Percentiles rank a stretch among this genome's conserved stretches.
Conservation (phyloP, 345 rosid species). For the Eucalyptus cladocalyx region DNA sequence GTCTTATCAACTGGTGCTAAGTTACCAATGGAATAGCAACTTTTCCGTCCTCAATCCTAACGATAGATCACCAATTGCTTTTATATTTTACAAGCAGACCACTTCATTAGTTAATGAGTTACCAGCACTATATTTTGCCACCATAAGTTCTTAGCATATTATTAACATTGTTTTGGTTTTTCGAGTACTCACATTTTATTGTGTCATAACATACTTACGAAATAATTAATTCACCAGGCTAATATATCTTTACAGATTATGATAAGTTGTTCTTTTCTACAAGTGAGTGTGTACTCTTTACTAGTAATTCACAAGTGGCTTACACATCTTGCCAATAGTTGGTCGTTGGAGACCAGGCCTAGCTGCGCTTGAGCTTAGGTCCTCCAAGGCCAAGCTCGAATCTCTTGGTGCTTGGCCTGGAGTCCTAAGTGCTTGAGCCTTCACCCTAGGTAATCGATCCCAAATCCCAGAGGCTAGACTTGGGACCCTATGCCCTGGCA, state of each 20-base stretch:
- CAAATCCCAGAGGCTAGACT: too few species aligned
- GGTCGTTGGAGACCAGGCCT: background rate
- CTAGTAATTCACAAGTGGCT: too few species aligned
- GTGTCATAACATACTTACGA: too few species aligned
- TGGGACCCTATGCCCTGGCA: background rate
- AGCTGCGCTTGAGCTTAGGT: background rate
- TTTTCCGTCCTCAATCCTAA: background rate
- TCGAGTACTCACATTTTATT: too few species aligned
- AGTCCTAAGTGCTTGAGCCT: background rate
- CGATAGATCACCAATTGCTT: background rate
- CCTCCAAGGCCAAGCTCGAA: background rate
- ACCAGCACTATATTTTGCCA: background rate
- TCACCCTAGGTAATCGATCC: background rate
- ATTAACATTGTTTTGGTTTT: background rate
- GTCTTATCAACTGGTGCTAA: background rate
- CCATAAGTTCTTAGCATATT: background rate
- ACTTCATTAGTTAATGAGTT: background rate
- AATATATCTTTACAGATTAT: too few species aligned
- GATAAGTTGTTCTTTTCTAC: background rate
- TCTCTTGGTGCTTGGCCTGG: too few species aligned
- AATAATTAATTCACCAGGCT: too few species aligned
- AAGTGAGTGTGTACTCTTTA: background rate
- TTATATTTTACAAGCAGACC: background rate
- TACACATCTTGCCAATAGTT: background rate
- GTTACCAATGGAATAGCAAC: background rate